Percentiles rank a stretch among this genome's conserved stretches.
phyloP scores from a whole-genome alignment of 345 rosid genomes.

The Eutrema heterophyllum region DNA sequence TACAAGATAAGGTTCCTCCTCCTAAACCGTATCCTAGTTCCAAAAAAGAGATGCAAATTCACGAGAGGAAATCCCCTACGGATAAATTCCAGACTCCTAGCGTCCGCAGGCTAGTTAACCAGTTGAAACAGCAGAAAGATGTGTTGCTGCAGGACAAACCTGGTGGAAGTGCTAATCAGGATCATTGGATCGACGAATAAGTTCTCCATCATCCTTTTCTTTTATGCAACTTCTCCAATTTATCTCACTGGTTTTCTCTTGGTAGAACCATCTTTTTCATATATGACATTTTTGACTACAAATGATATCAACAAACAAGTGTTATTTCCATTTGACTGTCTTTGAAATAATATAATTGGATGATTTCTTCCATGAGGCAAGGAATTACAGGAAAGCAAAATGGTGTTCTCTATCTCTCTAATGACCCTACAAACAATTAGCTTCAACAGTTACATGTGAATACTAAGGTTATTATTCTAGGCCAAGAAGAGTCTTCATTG shows the following conservation, averaged over 20 bases:
- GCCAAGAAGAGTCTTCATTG: conserved; percentile 55
- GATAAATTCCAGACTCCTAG: conserved; percentile 52
- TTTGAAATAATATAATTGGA: conserved; percentile 15
- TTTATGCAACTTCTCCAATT: neutral
- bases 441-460: neutral
- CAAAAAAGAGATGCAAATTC: conserved; percentile 56
- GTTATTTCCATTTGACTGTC: neutral
- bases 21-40: conserved; percentile 74
- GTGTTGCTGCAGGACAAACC: conserved; percentile 36
- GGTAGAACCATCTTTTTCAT: neutral
- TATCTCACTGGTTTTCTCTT: neutral
- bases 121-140: conserved; percentile 59
- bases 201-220: neutral
- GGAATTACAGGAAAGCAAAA: conserved; percentile 19
- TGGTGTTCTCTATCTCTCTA: neutral
- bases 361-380: conserved; percentile 19
- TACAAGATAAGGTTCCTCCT: conserved; percentile 69
- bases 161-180: conserved; percentile 25
- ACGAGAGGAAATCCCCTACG: conserved; percentile 43
- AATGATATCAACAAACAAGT: neutral
- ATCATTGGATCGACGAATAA: conserved; percentile 28
- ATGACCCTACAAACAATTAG: neutral
- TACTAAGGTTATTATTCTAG: neutral
- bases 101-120: conserved; percentile 41
- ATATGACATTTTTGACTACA: conserved; percentile 1